Evolutionary conservation across 164 flowering plant species (phyloP), one percentile per base, ranked within the genome.

Genomic region (Magnolia kwangsiensis): DNA sequence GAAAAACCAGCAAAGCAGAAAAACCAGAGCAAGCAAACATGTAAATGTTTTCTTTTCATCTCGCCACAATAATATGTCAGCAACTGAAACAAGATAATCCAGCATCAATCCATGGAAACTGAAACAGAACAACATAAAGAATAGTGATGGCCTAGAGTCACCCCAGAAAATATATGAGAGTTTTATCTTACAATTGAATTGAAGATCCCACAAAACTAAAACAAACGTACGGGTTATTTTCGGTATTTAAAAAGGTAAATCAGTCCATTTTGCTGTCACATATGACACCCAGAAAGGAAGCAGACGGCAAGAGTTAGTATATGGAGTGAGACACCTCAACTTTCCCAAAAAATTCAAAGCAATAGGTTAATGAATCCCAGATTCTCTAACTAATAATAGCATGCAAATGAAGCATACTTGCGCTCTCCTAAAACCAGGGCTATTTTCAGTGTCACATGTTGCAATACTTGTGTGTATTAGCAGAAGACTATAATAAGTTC

Each of bases 31-130:
- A 77, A 92, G 80, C 72, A 92, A 91, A 78, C 61, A 89, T 6
- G 82, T 69, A 78, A 93, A 96, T 50, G 96, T 87, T 77, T 78
- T 85, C 89, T 84, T 90, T 84, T 96, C 97, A 77, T 93, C 90
- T 75, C 96, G 89, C 99, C 99, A 96, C 64, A 96, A 86, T 80
- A 96, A 84, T 75, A 92, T 83, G 58, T 91, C 95, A 13, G 98
- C 96, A 85, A 90, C 99, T 96, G 97, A 84, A 93, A 23, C 37
- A 77, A 82, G 27, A 84, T 11, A 66, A 66, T 63, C 63, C 49
- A 81, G 50, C 49, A 77, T 86, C 78, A 86, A 67, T 78, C 64
- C 7, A n/a, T 8, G 64, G 24, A 31, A 65, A 63, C 69, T 19
- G 13, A 61, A 59, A 59, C 7, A 20, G 49, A 20, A 19, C 27